Base-by-base conservation (phyloP, 2,329 filamentous ascomycete species). In the Dendrostoma leiphaemia region DNA sequence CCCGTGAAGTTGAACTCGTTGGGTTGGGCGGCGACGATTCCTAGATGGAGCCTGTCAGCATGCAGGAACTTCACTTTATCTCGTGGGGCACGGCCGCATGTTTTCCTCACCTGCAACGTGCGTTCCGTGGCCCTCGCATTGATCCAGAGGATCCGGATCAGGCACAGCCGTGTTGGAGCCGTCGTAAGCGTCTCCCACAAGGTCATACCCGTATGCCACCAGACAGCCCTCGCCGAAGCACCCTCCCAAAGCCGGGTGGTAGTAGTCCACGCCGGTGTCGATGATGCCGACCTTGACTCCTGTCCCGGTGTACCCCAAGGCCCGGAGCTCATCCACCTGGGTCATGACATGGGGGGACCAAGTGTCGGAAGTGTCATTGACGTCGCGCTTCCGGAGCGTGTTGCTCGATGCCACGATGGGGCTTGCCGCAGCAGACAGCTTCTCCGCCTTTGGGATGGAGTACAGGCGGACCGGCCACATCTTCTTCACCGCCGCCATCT, bases 201-300 rank as follows among this genome's bases (percentile, higher is more conserved):
- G 68, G 52, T 80, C 77, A 54, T 71, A 74, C 2, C 78, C 78
- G 53, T 71, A 71, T 4, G 69, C 67, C 13, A 82, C 71, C 29
- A 77, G 67, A 59, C 70, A 79, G 0, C 76, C 78, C 12, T 68
- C 59, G 2, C 79, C 79, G 57, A 80, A 81, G 47, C 78, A 75
- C 6, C 77, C 78, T n/a, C 79, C 79, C 1, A 82, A 71, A 8
- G 75, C 74, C 10, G 77, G 76, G 53, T 78, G 78, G 7, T 63
- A 69, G 61, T 80, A 80, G 60, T 82, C 78, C 21, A 80, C 65
- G 6, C 65, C 63, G 0, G 61, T 62, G 56, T 76, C 71, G 45
- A 77, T 64, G 28, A 78, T 63, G 3, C 66, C 75, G 21, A 79
- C 66, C 26, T 68, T 69, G 24, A 75, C 61, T 2, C 76, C 75